Evolutionary conservation across 2,329 filamentous ascomycete genomes (phyloP).

Genomic region (Triangularia verruculosa): DNA sequence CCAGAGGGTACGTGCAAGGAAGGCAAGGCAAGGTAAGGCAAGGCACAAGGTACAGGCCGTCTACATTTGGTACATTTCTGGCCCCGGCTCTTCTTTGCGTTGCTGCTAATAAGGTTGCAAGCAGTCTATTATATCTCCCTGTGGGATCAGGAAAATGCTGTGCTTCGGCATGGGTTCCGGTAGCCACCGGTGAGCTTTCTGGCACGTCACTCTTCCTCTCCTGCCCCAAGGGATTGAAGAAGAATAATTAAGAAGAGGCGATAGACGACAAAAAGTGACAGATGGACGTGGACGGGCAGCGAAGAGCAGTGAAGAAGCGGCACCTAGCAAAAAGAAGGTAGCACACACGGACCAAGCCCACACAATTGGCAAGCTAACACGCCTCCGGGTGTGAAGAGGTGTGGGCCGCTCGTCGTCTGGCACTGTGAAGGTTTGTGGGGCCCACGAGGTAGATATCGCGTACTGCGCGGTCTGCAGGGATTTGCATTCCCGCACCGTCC

Average conservation of each 20-base stretch:
- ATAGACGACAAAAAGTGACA: background rate
- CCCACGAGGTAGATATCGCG: conserved; percentile 23
- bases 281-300: background rate
- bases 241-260: background rate
- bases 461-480: conserved; percentile 25
- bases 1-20: background rate
- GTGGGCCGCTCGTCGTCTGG: conserved; percentile 20
- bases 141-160: background rate
- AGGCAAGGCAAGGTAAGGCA: conserved; percentile 13
- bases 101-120: too few species aligned
- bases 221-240: background rate
- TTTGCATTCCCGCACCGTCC: conserved; percentile 26
- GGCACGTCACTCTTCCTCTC: background rate
- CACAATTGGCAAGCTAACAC: conserved; percentile 2
- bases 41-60: conserved; percentile 11
- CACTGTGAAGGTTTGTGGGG: conserved; percentile 21
- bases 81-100: conserved; percentile 14
- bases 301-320: background rate
- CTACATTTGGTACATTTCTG: conserved; percentile 10
- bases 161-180: background rate
- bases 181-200: background rate
- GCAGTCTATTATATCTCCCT: too few species aligned
- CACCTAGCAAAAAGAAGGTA: background rate
- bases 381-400: conserved; percentile 13
- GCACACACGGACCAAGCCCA: background rate